Conservation (phyloP, 23 red algal genomes). For the Agarophyton chilense region DNA sequence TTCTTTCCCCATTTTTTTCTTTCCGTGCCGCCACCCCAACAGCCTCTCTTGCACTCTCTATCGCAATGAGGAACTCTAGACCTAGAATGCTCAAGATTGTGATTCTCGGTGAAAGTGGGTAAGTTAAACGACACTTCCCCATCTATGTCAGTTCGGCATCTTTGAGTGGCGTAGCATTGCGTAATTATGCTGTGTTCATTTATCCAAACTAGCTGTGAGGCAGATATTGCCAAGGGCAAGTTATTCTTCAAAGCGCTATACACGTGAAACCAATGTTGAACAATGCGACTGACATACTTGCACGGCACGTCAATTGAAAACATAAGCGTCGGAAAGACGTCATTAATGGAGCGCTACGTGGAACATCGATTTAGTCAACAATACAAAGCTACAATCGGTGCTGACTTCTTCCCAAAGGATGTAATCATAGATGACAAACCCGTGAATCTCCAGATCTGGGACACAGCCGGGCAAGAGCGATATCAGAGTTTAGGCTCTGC, state of each 20-base stretch:
- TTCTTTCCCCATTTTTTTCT: not conserved
- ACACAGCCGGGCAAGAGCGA: slow-evolving; percentile 99
- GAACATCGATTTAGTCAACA: slow-evolving; percentile 92
- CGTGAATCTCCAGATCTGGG: slow-evolving; percentile 97
- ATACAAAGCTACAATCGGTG: slow-evolving; percentile 99
- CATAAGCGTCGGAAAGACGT: slow-evolving; percentile 95
- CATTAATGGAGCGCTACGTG: slow-evolving; percentile 95
- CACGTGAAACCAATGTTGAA: not conserved
- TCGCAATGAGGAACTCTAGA: slow-evolving; percentile 55
- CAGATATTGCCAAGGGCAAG: too few relatives aligned
- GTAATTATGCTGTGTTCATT: too few relatives aligned
- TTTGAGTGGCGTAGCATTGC: too few relatives aligned
- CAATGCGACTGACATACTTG: not conserved
- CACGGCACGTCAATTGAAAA: not conserved
- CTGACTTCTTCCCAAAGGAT: slow-evolving; percentile 97
- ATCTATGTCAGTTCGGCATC: too few relatives aligned
- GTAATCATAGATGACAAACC: slow-evolving; percentile 75
- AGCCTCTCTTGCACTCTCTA: not conserved
- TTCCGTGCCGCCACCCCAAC: not conserved
- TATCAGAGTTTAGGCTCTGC: slow-evolving; percentile 95
- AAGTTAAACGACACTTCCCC: slow-evolving; percentile 4
- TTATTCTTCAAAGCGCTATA: not conserved
- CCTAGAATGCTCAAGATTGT: slow-evolving; percentile 95
- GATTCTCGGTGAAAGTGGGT: slow-evolving; percentile 98
- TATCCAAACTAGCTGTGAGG: too few relatives aligned